phyloP scores from a whole-genome alignment of 352 stramenopile genomes.

The Phytophthora citrophthora region DNA sequence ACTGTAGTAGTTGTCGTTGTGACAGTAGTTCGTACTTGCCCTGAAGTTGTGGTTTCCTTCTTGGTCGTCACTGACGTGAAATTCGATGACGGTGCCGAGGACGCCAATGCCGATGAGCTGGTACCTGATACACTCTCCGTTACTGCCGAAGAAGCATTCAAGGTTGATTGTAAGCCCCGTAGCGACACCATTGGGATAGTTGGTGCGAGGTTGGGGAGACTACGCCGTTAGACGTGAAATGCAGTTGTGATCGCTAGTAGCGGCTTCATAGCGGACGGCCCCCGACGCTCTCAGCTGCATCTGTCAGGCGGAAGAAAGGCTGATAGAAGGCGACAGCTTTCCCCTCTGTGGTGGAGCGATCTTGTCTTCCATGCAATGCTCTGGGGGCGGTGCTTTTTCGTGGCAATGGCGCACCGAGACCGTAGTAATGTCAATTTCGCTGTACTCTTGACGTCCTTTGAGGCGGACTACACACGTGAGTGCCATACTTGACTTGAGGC shows the following conservation, averaged over 20 bases:
- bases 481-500: constrained; percentile 27
- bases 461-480: constrained; percentile 10
- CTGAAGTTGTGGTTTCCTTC: constrained; percentile 20
- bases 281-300: constrained; percentile 10
- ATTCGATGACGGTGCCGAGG: constrained; percentile 6
- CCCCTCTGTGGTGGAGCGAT: constrained; percentile 20
- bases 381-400: constrained; percentile 37
- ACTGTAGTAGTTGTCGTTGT: constrained; percentile 29
- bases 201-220: constrained; percentile 23
- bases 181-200: constrained; percentile 28
- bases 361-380: constrained; percentile 6
- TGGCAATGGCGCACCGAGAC: constrained; percentile 12
- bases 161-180: constrained; percentile 30
- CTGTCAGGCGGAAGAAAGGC: constrained; percentile 26
- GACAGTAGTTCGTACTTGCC: constrained; percentile 24
- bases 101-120: background rate
- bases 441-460: constrained; percentile 32
- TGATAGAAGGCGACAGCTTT: constrained; percentile 20
- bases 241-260: constrained; percentile 25
- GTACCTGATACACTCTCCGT: constrained; percentile 10
- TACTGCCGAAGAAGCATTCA: background rate
- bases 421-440: constrained; percentile 42
- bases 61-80: constrained; percentile 26
- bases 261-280: constrained; percentile 9
- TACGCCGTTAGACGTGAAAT: constrained; percentile 59